phyloP scores from a whole-genome alignment of 495 filamentous ascomycete genomes.

The Xylaria palmicola region DNA sequence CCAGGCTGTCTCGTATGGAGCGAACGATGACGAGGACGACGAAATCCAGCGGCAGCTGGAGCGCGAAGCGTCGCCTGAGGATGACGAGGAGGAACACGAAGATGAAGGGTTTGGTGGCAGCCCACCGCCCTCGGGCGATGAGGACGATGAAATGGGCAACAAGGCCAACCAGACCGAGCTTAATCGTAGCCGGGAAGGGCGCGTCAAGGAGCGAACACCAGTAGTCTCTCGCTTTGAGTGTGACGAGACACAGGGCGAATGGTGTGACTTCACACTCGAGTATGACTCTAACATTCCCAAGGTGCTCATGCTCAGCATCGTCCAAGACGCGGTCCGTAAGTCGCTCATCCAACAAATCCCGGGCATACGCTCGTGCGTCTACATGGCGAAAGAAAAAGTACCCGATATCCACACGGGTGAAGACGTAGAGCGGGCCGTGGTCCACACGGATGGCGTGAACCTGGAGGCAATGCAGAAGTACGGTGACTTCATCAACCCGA shows the following conservation, averaged over 20 bases:
- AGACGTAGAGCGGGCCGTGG: conserved; percentile 53
- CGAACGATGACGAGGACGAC: conserved; percentile 87
- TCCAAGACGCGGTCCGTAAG: conserved; percentile 71
- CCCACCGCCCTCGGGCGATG: conserved; percentile 46
- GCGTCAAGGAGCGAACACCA: conserved; percentile 62
- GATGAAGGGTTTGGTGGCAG: conserved; percentile 60
- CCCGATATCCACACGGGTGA: conserved; percentile 49
- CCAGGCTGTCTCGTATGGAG: conserved; percentile 85
- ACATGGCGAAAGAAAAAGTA: conserved; percentile 61
- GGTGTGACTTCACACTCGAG: conserved; percentile 79
- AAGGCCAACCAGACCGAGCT: conserved; percentile 35
- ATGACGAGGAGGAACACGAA: conserved; percentile 49
- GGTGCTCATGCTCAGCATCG: conserved; percentile 85
- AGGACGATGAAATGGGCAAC: conserved; percentile 38
- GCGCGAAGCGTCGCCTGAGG: conserved; percentile 52
- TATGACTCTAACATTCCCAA: conserved; percentile 82
- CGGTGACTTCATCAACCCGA: conserved; percentile 79
- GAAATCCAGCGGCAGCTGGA: conserved; percentile 59
- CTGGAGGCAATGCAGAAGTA: conserved; percentile 86
- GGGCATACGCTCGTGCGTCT: conserved; percentile 68
- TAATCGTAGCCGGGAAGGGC: conserved; percentile 56
- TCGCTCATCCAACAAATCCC: conserved; percentile 86
- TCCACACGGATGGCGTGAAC: conserved; percentile 83
- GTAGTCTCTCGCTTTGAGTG: conserved; percentile 77
- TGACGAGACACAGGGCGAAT: conserved; percentile 68